A percentile compares a stretch with the other conserved stretches of the same genome.
Conservation (phyloP, 371 early-diverging fungal species). For the Conidiobolus incongruus region DNA sequence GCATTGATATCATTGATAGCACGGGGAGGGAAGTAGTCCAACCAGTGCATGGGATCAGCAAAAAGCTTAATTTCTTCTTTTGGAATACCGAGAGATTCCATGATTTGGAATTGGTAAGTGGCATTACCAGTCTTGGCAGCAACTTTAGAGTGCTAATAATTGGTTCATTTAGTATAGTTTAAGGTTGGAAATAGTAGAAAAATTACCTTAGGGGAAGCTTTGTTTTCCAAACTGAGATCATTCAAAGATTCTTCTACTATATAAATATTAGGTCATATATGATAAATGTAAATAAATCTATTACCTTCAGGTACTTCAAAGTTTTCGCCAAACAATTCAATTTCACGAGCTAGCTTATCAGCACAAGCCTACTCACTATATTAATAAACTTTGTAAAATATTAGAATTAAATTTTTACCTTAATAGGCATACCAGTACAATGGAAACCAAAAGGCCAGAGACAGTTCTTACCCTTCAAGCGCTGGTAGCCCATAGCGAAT, state of each 20-base stretch:
- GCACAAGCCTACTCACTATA: conserved; percentile 62
- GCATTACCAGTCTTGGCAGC: conserved; percentile 66
- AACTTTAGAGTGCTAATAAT: conserved; percentile 54
- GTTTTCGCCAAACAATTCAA: conserved; percentile 77
- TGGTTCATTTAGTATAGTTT: too few relatives aligned
- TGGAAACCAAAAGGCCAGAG: conserved; percentile 99
- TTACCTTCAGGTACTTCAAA: conserved; percentile 30
- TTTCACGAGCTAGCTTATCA: conserved; percentile 90
- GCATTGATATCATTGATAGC: conserved; percentile 66
- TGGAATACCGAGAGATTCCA: conserved; percentile 82
- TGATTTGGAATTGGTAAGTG: conserved; percentile 91
- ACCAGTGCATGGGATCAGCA: conserved; percentile 91
- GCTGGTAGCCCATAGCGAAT: conserved; percentile 85
- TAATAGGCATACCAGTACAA: conserved; percentile 99
- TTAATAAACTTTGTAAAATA: neutral
- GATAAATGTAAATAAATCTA: neutral
- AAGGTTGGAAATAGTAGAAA: too few relatives aligned
- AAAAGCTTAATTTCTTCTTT: conserved; percentile 83
- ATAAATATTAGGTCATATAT: neutral
- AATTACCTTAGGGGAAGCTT: too few relatives aligned
- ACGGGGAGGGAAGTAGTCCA: conserved; percentile 86
- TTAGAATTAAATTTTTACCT: conserved; percentile 21
- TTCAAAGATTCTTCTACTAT: conserved; percentile 11
- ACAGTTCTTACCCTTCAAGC: conserved; percentile 84
- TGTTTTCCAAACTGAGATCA: too few relatives aligned